Conservation (phyloP, 2,329 filamentous ascomycete species). For the Keithomyces neogunnii region DNA sequence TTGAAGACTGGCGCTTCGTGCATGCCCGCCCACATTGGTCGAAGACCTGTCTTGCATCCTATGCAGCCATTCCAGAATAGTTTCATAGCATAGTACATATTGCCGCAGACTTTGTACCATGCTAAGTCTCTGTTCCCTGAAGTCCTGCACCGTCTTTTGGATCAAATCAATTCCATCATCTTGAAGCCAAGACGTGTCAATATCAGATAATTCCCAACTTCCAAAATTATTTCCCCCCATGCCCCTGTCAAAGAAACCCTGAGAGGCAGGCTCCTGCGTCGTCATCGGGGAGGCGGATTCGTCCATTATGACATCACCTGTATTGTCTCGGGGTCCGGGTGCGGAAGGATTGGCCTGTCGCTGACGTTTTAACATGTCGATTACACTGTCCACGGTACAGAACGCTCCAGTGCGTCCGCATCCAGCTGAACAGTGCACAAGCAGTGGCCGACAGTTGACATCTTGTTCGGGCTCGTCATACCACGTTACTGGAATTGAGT, state of each 20-base stretch:
- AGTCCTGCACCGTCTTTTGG: conserved; percentile 81
- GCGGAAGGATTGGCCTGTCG: conserved; percentile 28
- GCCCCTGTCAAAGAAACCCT: conserved; percentile 9
- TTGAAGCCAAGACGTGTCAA: conserved; percentile 57
- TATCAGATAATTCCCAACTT: conserved; percentile 2
- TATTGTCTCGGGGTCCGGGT: conserved; percentile 16
- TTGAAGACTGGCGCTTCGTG: conserved; percentile 25
- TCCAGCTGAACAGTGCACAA: conserved; percentile 93
- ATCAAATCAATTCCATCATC: conserved; percentile 70
- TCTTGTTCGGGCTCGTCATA: conserved; percentile 53
- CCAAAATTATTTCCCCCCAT: conserved; percentile 5
- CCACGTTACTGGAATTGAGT: conserved; percentile 32
- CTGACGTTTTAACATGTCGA: conserved; percentile 95
- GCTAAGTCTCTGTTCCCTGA: conserved; percentile 77
- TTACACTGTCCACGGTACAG: conserved; percentile 90
- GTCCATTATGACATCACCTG: conserved; percentile 41
- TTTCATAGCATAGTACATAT: conserved; percentile 95
- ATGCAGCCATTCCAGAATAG: conserved; percentile 76
- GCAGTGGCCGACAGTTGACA: conserved; percentile 54
- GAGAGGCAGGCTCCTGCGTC: conserved; percentile 15
- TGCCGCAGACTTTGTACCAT: conserved; percentile 96
- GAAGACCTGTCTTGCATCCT: conserved; percentile 32
- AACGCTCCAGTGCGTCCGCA: conserved; percentile 95
- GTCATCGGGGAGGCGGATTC: conserved; percentile 20
- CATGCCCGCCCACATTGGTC: conserved; percentile 12